Conservation (phyloP, 768 basidiomycete genomes). For the Phallus indusiatus region DNA sequence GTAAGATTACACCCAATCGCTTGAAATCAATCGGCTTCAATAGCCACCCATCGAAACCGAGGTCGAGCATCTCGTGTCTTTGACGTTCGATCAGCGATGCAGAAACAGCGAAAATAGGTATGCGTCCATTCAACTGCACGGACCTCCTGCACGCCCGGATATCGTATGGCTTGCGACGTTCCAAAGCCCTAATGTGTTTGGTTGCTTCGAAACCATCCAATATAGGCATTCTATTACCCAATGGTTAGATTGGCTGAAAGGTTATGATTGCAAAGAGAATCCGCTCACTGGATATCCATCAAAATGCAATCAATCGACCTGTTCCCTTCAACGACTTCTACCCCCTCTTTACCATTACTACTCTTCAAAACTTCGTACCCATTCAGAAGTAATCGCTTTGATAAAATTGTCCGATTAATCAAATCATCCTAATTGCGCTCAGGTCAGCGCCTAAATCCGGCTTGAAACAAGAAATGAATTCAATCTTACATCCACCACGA, state of each 20-base stretch:
- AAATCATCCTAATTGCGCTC: conserved; percentile 46
- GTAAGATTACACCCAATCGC: conserved; percentile 47
- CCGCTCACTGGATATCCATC: conserved; percentile 72
- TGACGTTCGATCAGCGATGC: conserved; percentile 58
- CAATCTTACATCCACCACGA: conserved; percentile 56
- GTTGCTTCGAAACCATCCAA: conserved; percentile 67
- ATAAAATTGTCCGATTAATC: conserved; percentile 63
- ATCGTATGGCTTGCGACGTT: background rate
- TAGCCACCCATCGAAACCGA: conserved; percentile 75
- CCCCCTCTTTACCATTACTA: conserved; percentile 68
- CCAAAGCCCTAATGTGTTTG: conserved; percentile 41
- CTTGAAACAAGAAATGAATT: background rate
- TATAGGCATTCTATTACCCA: conserved; percentile 58
- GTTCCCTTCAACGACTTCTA: conserved; percentile 50
- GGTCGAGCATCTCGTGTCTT: conserved; percentile 38
- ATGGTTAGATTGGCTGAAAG: background rate
- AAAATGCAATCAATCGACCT: conserved; percentile 60
- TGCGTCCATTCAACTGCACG: conserved; percentile 45
- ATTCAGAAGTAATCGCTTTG: conserved; percentile 55
- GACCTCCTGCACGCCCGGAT: conserved; percentile 26
- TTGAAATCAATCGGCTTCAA: conserved; percentile 77
- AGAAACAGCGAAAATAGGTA: conserved; percentile 78
- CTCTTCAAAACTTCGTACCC: conserved; percentile 57
- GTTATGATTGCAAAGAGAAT: background rate
- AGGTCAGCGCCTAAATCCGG: background rate